Percentiles rank a stretch among this genome's conserved stretches.
These are phyloP conservation scores for Pyrenula massariospora DNA, from an alignment of 495 filamentous ascomycete genomes.

Conservation along the genomic window DNA sequence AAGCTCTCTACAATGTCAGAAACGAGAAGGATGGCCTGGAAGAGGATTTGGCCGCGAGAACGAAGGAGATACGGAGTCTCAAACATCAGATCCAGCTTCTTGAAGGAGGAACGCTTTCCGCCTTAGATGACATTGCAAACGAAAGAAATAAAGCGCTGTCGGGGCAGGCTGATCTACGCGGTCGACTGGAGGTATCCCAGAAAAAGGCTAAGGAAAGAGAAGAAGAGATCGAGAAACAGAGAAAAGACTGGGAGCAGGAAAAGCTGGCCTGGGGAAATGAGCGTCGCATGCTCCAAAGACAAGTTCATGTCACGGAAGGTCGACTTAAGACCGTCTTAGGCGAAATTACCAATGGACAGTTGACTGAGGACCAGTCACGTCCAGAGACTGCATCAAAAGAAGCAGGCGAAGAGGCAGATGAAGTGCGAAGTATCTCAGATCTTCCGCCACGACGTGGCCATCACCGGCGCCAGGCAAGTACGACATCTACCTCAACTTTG, in stretches of 20 bases:
- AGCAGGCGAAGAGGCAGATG: neutral
- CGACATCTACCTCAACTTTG: neutral
- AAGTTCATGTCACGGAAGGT: slow-evolving; percentile 76
- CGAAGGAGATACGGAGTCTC: slow-evolving; percentile 65
- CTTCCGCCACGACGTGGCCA: neutral
- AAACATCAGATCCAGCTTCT: slow-evolving; percentile 76
- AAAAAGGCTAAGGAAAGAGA: slow-evolving; percentile 71
- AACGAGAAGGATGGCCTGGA: slow-evolving; percentile 63
- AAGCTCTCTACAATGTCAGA: slow-evolving; percentile 53
- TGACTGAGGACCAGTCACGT: slow-evolving; percentile 18
- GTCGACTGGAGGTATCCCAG: slow-evolving; percentile 65
- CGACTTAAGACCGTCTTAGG: slow-evolving; percentile 72
- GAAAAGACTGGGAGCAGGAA: slow-evolving; percentile 69
- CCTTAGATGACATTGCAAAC: slow-evolving; percentile 65
- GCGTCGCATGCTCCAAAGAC: slow-evolving; percentile 67
- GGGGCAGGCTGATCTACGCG: slow-evolving; percentile 57
- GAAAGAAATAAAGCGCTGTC: slow-evolving; percentile 82
- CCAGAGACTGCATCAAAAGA: neutral
- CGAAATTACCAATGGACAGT: slow-evolving; percentile 69
- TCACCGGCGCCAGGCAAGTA: neutral
- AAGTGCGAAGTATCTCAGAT: neutral
- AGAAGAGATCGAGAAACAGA: slow-evolving; percentile 66
- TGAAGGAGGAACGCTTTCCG: slow-evolving; percentile 77
- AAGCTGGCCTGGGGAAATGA: slow-evolving; percentile 73
- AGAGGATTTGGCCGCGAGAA: slow-evolving; percentile 43